Conservation (phyloP, 1,284 basidiomycete genomes). For the Microbotryum intermedium region DNA sequence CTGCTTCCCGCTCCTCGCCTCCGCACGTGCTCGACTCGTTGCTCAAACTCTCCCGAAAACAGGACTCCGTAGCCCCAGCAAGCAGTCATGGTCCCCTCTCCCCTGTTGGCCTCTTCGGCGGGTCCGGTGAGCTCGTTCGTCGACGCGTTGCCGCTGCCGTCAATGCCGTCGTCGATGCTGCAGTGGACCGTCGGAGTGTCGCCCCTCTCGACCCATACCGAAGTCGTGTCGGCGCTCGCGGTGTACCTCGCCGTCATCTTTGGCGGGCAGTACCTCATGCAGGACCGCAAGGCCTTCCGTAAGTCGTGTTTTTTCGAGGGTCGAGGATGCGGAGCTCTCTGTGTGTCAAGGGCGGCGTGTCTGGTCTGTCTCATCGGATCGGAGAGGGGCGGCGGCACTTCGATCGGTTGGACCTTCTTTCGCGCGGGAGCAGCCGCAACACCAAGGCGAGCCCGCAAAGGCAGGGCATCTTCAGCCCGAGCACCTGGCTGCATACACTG, state of each 20-base stretch:
- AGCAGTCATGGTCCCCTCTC: background rate
- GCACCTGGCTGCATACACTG: no score
- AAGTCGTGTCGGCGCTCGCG: constrained; percentile 60
- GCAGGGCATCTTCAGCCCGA: no score
- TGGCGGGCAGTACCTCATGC: constrained; percentile 76
- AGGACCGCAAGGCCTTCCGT: constrained; percentile 38
- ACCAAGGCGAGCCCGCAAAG: no score
- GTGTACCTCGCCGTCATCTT: constrained; percentile 86
- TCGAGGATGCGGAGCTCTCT: no score
- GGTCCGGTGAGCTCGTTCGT: constrained; percentile 46
- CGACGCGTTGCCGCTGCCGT: constrained; percentile 48
- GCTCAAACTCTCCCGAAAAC: background rate
- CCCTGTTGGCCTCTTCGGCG: constrained; percentile 8
- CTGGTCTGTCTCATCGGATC: no score
- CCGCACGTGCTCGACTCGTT: no score
- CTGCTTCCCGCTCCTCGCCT: no score
- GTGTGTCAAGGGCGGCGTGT: no score
- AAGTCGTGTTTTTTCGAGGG: constrained; percentile 7
- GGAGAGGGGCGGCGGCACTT: no score
- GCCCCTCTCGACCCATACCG: constrained; percentile 68
- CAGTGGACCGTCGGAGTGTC: constrained; percentile 64
- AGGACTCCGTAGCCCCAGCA: constrained; percentile 13
- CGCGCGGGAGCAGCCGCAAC: no score
- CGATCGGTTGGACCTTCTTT: no score
- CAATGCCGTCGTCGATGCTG: constrained; percentile 50